Conservation (phyloP, 257 asterid species). For the Fraxinus pennsylvanica region DNA sequence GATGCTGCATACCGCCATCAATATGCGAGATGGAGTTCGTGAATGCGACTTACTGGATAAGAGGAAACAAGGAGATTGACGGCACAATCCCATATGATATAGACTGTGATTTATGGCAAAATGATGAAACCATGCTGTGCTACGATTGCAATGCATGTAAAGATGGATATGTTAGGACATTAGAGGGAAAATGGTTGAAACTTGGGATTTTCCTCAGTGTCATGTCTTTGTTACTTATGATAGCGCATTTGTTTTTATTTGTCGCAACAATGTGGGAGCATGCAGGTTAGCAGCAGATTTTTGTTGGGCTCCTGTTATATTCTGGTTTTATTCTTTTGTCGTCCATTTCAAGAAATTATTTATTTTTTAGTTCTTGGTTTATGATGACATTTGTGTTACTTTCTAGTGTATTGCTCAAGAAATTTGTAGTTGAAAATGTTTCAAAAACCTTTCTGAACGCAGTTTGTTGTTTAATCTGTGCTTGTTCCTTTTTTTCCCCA, state of each 20-base stretch:
- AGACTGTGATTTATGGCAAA: conserved; percentile 43
- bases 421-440: background rate
- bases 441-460: background rate
- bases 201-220: conserved; percentile 37
- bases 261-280: conserved; percentile 34
- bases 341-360: background rate
- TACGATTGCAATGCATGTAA: conserved; percentile 42
- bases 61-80: background rate
- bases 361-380: background rate
- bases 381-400: background rate
- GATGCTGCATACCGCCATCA: conserved; percentile 47
- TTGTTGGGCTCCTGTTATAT: background rate
- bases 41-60: conserved; percentile 41
- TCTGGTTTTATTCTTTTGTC: background rate
- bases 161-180: conserved; percentile 32
- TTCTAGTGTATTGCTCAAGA: background rate
- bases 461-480: background rate
- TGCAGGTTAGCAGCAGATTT: conserved; percentile 1
- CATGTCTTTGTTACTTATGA: conserved; percentile 34
- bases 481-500: background rate
- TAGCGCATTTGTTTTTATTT: conserved; percentile 35
- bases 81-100: conserved; percentile 6
- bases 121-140: conserved; percentile 38
- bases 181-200: conserved; percentile 38
- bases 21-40: conserved; percentile 40